phyloP scores from a whole-genome alignment of 228 moss, liverwort and hornwort genomes.

The Sphagnum magellanicum region DNA sequence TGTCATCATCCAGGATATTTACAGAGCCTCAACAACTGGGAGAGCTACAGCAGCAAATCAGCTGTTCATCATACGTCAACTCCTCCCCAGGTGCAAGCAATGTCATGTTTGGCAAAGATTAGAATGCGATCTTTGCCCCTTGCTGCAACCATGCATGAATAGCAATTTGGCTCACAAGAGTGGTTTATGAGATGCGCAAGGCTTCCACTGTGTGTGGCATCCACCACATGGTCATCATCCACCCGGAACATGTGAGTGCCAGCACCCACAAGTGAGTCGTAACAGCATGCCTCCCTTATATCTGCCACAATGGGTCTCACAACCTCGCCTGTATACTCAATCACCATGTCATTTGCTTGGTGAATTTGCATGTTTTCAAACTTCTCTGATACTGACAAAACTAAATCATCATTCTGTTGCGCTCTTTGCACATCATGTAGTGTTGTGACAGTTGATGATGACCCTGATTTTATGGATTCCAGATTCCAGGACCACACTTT shows the following conservation, averaged over 20 bases:
- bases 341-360: conserved; percentile 43
- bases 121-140: conserved; percentile 50
- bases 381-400: conserved; percentile 34
- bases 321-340: conserved; percentile 54
- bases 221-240: conserved; percentile 52
- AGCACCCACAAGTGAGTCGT: conserved; percentile 52
- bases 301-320: conserved; percentile 47
- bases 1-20: conserved; percentile 30
- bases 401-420: not conserved
- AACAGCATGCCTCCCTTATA: conserved; percentile 40
- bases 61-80: conserved; percentile 49
- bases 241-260: conserved; percentile 68
- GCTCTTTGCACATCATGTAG: not conserved
- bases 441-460: not conserved
- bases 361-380: conserved; percentile 33
- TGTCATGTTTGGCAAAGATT: conserved; percentile 47
- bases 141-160: conserved; percentile 42
- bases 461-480: conserved; percentile 19
- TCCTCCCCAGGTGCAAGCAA: conserved; percentile 28
- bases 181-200: conserved; percentile 58
- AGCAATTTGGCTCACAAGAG: conserved; percentile 69
- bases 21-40: conserved; percentile 49
- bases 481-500: conserved; percentile 25
- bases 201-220: conserved; percentile 53
- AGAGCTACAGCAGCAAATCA: conserved; percentile 49